A percentile compares a stretch with the other conserved stretches of the same genome.
Evolutionary conservation across 2,329 filamentous ascomycete species (phyloP).

Genomic region (Chaetomium olivaceum): DNA sequence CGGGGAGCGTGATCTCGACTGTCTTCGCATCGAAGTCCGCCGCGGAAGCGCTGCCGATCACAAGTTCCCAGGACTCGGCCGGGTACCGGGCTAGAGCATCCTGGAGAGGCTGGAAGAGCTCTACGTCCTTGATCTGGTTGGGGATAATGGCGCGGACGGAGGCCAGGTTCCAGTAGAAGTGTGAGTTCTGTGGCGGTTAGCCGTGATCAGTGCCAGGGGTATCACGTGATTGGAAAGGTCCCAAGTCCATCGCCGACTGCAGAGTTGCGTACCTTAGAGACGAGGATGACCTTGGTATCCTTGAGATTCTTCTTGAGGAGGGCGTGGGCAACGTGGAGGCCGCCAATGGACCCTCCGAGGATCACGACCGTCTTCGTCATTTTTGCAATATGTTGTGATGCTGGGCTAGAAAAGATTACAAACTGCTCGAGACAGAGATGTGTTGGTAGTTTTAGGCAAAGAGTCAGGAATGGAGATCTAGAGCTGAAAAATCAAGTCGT

Average conservation of each 20-base stretch:
- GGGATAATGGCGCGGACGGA: slow-evolving; percentile 58
- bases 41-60: slow-evolving; percentile 51
- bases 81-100: slow-evolving; percentile 54
- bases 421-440: not conserved
- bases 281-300: slow-evolving; percentile 55
- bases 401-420: not conserved
- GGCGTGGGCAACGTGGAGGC: slow-evolving; percentile 55
- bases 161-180: slow-evolving; percentile 62
- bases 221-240: not conserved
- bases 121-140: slow-evolving; percentile 49
- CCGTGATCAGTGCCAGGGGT: not conserved
- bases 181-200: slow-evolving; percentile 44
- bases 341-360: slow-evolving; percentile 56
- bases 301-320: slow-evolving; percentile 54
- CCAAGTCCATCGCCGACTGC: too few species aligned
- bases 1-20: slow-evolving; percentile 44
- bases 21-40: slow-evolving; percentile 47
- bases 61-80: slow-evolving; percentile 50
- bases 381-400: slow-evolving; percentile 3
- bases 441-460: not conserved
- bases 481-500: not conserved
- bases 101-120: slow-evolving; percentile 52
- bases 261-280: slow-evolving; percentile 50
- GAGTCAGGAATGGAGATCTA: not conserved
- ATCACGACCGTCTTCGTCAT: slow-evolving; percentile 57